Conservation (phyloP, 345 rosid species). For the Eucalyptus cloeziana region DNA sequence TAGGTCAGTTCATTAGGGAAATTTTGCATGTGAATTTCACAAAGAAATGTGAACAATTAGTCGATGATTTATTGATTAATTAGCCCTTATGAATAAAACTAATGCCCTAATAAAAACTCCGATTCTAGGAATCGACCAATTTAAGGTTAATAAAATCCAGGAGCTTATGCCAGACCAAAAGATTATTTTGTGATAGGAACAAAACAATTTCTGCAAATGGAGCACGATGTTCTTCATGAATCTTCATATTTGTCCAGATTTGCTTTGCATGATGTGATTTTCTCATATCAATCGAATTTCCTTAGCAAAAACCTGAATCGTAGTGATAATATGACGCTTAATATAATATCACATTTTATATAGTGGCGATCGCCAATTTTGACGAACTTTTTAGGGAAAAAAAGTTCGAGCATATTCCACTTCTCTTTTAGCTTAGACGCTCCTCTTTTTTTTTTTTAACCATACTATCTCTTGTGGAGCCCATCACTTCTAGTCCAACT, state of each 20-base stretch:
- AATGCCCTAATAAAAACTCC: not conserved
- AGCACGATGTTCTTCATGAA: not conserved
- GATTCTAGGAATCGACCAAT: not conserved
- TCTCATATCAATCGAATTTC: not conserved
- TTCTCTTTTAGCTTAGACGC: too few relatives aligned
- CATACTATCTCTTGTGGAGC: too few relatives aligned
- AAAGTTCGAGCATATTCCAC: accelerated
- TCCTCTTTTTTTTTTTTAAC: too few relatives aligned
- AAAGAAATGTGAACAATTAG: not conserved
- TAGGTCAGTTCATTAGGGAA: not conserved
- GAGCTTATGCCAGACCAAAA: not conserved
- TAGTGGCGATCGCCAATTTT: too few relatives aligned
- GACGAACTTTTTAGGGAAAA: too few relatives aligned
- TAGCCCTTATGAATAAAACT: not conserved
- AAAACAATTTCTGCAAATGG: not conserved
- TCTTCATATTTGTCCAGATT: not conserved
- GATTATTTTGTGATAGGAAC: not conserved
- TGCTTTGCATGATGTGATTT: not conserved
- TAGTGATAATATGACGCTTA: too few relatives aligned
- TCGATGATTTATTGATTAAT: not conserved
- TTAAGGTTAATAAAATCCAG: not conserved
- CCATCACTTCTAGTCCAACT: too few relatives aligned
- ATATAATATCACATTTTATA: too few relatives aligned
- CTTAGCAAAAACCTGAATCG: not conserved
- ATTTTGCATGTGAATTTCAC: not conserved